Base-by-base conservation (phyloP, 108 stramenopile genomes). In the Cyclostephanos tholiformis region DNA sequence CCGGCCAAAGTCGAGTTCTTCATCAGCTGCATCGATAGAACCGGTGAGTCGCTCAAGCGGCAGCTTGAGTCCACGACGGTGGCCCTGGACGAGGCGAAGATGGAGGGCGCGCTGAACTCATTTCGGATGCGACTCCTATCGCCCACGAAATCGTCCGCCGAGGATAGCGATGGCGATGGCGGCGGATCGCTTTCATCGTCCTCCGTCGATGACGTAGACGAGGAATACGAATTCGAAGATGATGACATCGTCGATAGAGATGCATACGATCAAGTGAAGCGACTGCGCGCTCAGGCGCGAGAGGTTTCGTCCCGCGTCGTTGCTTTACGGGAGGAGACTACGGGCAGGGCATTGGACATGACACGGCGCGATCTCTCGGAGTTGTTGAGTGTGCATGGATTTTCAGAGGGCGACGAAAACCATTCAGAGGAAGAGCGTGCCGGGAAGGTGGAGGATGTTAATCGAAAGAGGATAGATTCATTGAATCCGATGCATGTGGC, bases 171-270 rank as follows among this genome's bases (percentile, higher is more conserved):
- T n/a, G 53, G 41, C 17, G 57, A 35, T n/a, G 80, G 77, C 2
- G 80, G 60, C 38, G 83, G 77, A 14, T 64, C 49, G 25, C 11
- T 38, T 38, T 76, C 63, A 11, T 68, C 73, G 16, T 68, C 74
- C 35, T 75, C 69, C 19, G 51, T 58, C 19, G 56, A 71, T n/a
- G 61, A 63, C 0, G 72, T 57, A 27, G 79, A 80, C 4, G 67
- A 60, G 11, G 67, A 73, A 1, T 52, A 60, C 32, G 48, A 49
- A 22, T 80, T 80, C 30, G 79, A 80, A 44, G 79, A 80, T 39
- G 53, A 53, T 32, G 79, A 80, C 1, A 80, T 80, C 64, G 62
- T 80, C 35, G 72, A 80, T 36, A n/a, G 61, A n/a, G 72, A 80
- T 12, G 79, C 72, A 12, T 64, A 68, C 35, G 29, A 68, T 17